These are phyloP conservation scores for Sporothrix mexicana DNA, from an alignment of 2,329 filamentous ascomycete genomes.

Conservation along the genomic window DNA sequence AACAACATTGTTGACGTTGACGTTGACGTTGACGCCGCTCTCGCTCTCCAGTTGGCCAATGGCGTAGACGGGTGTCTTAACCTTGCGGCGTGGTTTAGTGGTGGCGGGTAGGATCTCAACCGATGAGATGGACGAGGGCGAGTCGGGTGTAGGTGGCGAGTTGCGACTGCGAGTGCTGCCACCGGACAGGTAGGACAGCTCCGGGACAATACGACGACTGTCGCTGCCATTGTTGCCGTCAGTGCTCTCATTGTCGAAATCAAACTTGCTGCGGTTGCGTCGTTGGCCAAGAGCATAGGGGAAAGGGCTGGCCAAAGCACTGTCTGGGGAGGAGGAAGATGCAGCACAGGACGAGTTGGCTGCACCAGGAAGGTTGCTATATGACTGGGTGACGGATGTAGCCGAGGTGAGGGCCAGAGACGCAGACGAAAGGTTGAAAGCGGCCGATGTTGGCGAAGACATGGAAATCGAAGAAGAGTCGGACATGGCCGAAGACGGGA, in stretches of 20 bases:
- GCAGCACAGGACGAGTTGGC: constrained; percentile 29
- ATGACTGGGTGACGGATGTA: constrained; percentile 20
- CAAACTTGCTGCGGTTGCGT: constrained; percentile 9
- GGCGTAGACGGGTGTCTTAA: constrained; percentile 58
- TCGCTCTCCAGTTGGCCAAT: constrained; percentile 57
- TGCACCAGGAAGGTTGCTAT: constrained; percentile 7
- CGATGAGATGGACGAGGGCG: constrained; percentile 30
- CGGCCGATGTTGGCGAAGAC: constrained; percentile 29
- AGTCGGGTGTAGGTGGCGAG: constrained; percentile 38
- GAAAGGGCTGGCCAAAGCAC: background rate
- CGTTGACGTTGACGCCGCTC: background rate
- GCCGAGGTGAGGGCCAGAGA: constrained; percentile 26
- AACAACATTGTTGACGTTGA: background rate
- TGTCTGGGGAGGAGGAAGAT: background rate
- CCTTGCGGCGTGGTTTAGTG: constrained; percentile 51
- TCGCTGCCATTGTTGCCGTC: constrained; percentile 20
- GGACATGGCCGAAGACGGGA: constrained; percentile 12
- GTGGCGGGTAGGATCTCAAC: constrained; percentile 37
- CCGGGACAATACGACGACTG: constrained; percentile 43
- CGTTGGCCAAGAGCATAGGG: background rate
- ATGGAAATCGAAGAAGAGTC: constrained; percentile 24
- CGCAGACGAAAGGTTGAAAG: constrained; percentile 13
- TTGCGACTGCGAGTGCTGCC: constrained; percentile 28
- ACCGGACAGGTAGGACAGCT: constrained; percentile 46
- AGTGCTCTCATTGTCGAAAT: constrained; percentile 15